Evolutionary conservation across 2,329 filamentous ascomycete species (phyloP), one percentile per base, ranked within the genome.

Genomic region (Pseudogymnoascus sp.): DNA sequence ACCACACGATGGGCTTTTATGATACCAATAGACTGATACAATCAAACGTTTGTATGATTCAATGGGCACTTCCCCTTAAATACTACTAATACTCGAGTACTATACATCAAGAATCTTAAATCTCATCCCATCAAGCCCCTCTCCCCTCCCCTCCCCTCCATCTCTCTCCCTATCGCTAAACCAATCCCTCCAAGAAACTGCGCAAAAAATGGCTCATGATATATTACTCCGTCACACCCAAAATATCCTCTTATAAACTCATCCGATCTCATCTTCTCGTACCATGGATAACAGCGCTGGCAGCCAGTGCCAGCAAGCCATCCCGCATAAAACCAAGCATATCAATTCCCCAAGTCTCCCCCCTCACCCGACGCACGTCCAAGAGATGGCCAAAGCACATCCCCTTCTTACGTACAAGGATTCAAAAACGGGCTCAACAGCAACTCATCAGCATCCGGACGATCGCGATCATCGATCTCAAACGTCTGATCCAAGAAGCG

Each of bases 401-500:
- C 43, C 2, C 25, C 8, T 14, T 28, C 59, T 18, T 60, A 60
- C 16, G 59, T 60, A 23, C 59, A 60, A 23, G 89, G 87, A 63
- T 86, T 85, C 74, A 96, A 79, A 78, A 97, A 97, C 37, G 87
- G 84, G 77, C 89, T 93, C 63, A 88, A 82, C 76, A 96, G 85
- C 69, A 99, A 78, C 72, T 97, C 93, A 72, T 97, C 93, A 11
- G 95, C 95, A 70, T 87, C 96, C 3, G 95, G 95, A 68, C 95
- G 83, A 79, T 90, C 88, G 75, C 96, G 91, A 76, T 96, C 91
- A 71, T 99, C 93, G 71, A 97, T 88, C 79, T 97, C 92, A 78
- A 99, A 99, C 0, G 95, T 97, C 78, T 90, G 87, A 63, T 84
- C 83, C 67, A 99, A 78, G 79, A 99, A 99, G 49, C 83, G 83